phyloP scores from a whole-genome alignment of 768 basidiomycete genomes.

The Naganishia kalamii region DNA sequence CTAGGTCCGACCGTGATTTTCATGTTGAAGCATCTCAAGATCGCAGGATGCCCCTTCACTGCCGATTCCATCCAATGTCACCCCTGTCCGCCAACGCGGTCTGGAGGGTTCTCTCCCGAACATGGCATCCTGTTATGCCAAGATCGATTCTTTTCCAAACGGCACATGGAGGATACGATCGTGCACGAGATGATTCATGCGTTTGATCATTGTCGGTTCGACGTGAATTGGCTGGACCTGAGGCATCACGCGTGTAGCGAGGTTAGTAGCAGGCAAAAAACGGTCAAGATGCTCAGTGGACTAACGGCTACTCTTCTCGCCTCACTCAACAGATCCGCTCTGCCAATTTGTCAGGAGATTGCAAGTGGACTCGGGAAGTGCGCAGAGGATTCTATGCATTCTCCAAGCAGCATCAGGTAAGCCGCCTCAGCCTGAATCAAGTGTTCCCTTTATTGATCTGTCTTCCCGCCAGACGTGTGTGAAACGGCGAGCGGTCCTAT shows the following conservation, averaged over 20 bases:
- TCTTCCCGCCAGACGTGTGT: slow-evolving; percentile 65
- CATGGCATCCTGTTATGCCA: slow-evolving; percentile 77
- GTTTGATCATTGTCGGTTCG: slow-evolving; percentile 92
- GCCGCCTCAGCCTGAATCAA: slow-evolving; percentile 26
- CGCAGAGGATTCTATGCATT: slow-evolving; percentile 68
- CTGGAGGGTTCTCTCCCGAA: slow-evolving; percentile 77
- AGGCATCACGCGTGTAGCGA: slow-evolving; percentile 95
- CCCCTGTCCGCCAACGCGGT: slow-evolving; percentile 66
- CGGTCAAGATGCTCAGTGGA: neutral
- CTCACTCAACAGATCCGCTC: slow-evolving; percentile 71
- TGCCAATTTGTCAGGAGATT: slow-evolving; percentile 88
- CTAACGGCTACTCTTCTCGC: neutral
- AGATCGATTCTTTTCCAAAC: slow-evolving; percentile 69
- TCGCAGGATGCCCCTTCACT: slow-evolving; percentile 65
- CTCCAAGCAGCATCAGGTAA: slow-evolving; percentile 89
- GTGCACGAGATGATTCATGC: slow-evolving; percentile 90
- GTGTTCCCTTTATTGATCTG: slow-evolving; percentile 16
- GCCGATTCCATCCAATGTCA: slow-evolving; percentile 70
- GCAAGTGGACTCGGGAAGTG: slow-evolving; percentile 75
- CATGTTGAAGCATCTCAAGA: slow-evolving; percentile 82
- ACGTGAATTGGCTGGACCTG: slow-evolving; percentile 82
- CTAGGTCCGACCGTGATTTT: slow-evolving; percentile 79
- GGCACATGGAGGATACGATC: slow-evolving; percentile 87
- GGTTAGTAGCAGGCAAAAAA: slow-evolving; percentile 54
- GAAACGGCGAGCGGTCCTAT: slow-evolving; percentile 73